These are phyloP conservation scores for Verticillium isaacii DNA, from an alignment of 2,329 filamentous ascomycete species.

Conservation along the genomic window DNA sequence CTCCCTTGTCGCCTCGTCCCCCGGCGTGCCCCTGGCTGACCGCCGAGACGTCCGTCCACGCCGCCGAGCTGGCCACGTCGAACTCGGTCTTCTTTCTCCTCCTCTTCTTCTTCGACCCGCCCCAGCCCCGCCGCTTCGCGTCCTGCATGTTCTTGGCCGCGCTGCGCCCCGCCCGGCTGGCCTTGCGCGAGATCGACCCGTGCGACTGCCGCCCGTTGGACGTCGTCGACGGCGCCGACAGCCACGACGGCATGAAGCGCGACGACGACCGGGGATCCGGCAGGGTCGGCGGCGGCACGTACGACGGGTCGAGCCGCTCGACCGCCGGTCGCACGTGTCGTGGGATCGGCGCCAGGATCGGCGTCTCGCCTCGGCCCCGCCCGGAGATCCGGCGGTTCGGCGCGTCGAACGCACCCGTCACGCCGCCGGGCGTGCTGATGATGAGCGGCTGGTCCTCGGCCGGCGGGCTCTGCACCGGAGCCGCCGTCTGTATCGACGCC, in stretches of 20 bases:
- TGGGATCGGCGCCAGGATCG: conserved; percentile 49
- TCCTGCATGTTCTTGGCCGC: conserved; percentile 60
- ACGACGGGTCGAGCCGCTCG: conserved; percentile 53
- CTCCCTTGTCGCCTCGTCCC: conserved; percentile 22
- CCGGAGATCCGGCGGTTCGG: conserved; percentile 23
- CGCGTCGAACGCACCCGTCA: conserved; percentile 47
- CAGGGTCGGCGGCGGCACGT: conserved; percentile 26
- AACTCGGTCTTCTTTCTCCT: conserved; percentile 26
- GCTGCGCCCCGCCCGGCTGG: conserved; percentile 54
- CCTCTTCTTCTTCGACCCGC: conserved; percentile 31
- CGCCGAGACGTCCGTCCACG: conserved; percentile 48
- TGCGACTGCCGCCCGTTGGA: conserved; percentile 30
- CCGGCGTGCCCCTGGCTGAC: conserved; percentile 16
- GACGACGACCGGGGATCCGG: background rate
- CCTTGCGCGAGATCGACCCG: conserved; percentile 39
- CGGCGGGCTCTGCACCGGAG: conserved; percentile 12
- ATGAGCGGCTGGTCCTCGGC: conserved; percentile 50
- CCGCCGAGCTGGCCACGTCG: conserved; percentile 39
- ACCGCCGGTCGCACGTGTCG: conserved; percentile 41
- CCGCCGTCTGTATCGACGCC: background rate
- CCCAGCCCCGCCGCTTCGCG: conserved; percentile 55
- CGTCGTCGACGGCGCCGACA: conserved; percentile 27
- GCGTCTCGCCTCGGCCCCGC: conserved; percentile 28
- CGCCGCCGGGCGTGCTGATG: conserved; percentile 54
- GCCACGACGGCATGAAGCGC: conserved; percentile 24